These are phyloP conservation scores for Fusarium sp. DNA, from an alignment of 2,329 filamentous ascomycete genomes.

Conservation along the genomic window DNA sequence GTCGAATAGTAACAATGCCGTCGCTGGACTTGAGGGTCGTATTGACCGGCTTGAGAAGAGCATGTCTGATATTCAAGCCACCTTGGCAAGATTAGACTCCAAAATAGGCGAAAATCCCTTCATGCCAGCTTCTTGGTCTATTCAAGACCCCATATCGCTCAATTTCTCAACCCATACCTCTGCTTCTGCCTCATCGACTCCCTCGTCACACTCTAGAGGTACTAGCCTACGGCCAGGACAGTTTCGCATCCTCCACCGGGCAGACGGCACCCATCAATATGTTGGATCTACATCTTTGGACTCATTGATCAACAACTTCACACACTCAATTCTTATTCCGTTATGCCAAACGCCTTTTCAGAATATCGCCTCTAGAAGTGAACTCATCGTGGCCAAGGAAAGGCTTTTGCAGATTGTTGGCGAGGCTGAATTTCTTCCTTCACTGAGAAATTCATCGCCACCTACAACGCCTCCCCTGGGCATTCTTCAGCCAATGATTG, in stretches of 20 bases:
- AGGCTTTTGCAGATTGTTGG: not conserved
- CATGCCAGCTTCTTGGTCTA: not conserved
- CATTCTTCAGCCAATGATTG: constrained; percentile 1
- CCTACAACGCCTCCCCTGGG: not conserved
- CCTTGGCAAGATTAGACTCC: not conserved
- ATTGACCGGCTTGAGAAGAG: constrained; percentile 1
- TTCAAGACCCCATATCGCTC: not conserved
- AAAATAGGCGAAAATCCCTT: not conserved
- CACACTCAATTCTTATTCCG: not conserved
- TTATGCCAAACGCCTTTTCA: not conserved
- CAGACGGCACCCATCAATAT: constrained; percentile 1
- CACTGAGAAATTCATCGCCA: not conserved
- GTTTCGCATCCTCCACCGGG: not conserved
- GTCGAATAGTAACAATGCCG: not conserved
- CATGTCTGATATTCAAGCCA: not conserved
- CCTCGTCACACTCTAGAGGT: not conserved
- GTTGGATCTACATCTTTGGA: not conserved
- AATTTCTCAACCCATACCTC: not conserved
- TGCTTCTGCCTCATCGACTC: not conserved
- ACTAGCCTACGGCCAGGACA: not conserved
- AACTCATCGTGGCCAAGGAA: not conserved
- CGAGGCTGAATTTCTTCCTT: not conserved
- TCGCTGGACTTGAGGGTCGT: not conserved
- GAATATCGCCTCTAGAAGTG: not conserved
- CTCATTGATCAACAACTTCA: not conserved